phyloP scores from a whole-genome alignment of 73 alveolate species.

The Stentor coeruleus region DNA sequence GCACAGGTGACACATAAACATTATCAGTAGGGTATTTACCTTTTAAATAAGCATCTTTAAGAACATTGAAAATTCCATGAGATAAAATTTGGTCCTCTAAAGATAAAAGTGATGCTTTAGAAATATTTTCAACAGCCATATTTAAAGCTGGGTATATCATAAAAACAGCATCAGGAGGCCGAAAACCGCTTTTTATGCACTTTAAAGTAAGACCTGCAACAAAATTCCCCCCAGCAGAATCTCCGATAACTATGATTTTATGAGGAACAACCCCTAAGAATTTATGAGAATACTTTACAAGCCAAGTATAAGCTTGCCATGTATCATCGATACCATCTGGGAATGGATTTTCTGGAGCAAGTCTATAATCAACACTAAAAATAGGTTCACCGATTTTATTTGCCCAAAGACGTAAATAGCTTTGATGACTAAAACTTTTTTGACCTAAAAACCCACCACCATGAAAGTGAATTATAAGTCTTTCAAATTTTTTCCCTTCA shows the following conservation, averaged over 20 bases:
- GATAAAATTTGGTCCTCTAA: slow-evolving; percentile 79
- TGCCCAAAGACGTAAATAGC: slow-evolving; percentile 89
- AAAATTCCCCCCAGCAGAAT: slow-evolving; percentile 84
- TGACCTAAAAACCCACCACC: slow-evolving; percentile 97
- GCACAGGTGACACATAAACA: not conserved
- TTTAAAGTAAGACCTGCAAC: slow-evolving; percentile 48
- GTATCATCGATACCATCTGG: slow-evolving; percentile 78
- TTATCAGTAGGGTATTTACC: slow-evolving; percentile 23
- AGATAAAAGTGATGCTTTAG: slow-evolving; percentile 60
- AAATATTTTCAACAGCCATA: slow-evolving; percentile 20
- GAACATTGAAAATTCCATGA: slow-evolving; percentile 65
- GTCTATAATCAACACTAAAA: slow-evolving; percentile 70
- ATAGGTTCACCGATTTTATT: slow-evolving; percentile 58
- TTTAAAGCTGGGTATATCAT: slow-evolving; percentile 38
- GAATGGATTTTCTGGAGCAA: slow-evolving; percentile 70
- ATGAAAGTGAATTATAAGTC: slow-evolving; percentile 76
- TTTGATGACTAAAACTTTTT: slow-evolving; percentile 86
- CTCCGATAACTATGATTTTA: slow-evolving; percentile 71
- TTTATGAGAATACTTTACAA: slow-evolving; percentile 57
- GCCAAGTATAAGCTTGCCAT: slow-evolving; percentile 81
- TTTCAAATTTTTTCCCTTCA: slow-evolving; percentile 15
- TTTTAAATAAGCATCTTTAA: slow-evolving; percentile 65
- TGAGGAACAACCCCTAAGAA: slow-evolving; percentile 48
- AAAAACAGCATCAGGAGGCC: slow-evolving; percentile 25
- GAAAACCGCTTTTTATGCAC: not conserved